phyloP scores from a whole-genome alignment of 306 rosid species.

The Echinosophora koreensis region DNA sequence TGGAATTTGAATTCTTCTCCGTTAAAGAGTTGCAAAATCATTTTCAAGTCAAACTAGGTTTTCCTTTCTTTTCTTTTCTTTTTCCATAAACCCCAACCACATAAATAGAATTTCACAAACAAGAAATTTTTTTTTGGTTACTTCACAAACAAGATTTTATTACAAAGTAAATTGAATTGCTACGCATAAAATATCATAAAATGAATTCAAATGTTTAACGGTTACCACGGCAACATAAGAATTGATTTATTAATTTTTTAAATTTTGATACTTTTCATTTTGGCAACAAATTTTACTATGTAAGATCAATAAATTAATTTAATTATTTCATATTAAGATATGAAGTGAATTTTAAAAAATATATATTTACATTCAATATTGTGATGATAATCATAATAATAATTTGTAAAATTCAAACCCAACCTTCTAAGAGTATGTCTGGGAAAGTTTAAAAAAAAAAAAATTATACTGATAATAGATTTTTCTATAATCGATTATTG shows the following conservation, averaged over 20 bases:
- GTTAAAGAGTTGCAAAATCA: constrained; percentile 2
- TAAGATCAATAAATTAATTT: neutral
- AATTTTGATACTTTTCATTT: neutral
- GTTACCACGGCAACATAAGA: neutral
- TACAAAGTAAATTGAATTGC: neutral
- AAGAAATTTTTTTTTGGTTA: too few relatives aligned
- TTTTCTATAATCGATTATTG: too few relatives aligned
- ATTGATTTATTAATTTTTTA: neutral
- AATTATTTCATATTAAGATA: neutral
- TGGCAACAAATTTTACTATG: neutral
- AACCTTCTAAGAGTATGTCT: neutral
- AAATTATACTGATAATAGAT: too few relatives aligned
- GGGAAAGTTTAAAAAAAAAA: too few relatives aligned
- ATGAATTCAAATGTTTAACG: constrained; percentile 22
- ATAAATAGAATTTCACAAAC: neutral
- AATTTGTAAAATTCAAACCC: neutral
- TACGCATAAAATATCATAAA: constrained; percentile 6
- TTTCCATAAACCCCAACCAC: constrained; percentile 24
- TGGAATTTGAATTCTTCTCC: constrained; percentile 35
- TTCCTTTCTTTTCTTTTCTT: constrained; percentile 8
- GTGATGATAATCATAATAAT: neutral
- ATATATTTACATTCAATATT: neutral
- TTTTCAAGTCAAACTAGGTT: neutral
- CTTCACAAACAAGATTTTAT: neutral
- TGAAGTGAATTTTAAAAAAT: neutral